A percentile compares a stretch with the other conserved stretches of the same genome.
Conservation (phyloP, 176 grass and related monocot species). For the Lolium multiflorum region DNA sequence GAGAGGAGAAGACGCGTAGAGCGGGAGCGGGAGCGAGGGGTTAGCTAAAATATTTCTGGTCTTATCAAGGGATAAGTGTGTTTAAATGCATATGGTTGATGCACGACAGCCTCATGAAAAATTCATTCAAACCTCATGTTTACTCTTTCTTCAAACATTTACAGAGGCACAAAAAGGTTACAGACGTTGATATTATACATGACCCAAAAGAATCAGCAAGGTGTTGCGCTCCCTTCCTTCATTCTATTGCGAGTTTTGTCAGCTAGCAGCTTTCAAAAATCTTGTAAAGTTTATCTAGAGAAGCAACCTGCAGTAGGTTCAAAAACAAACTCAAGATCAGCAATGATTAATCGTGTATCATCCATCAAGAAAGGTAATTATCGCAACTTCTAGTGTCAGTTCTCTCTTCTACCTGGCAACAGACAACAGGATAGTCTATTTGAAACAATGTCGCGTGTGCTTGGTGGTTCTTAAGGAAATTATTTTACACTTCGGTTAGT, state of each 20-base stretch:
- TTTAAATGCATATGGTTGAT: background rate
- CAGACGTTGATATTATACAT: background rate
- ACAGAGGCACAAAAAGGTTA: background rate
- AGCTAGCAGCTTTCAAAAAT: conserved; percentile 88
- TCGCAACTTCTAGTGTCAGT: background rate
- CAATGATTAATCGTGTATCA: background rate
- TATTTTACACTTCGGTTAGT: background rate
- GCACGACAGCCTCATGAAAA: background rate
- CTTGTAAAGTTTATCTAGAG: conserved; percentile 81
- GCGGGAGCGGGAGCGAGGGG: no score
- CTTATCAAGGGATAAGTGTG: background rate
- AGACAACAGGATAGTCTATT: background rate
- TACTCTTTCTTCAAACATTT: background rate
- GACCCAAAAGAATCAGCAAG: background rate
- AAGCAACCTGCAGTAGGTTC: conserved; percentile 66
- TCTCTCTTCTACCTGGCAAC: no score
- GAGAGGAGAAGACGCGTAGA: no score
- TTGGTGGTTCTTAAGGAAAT: background rate
- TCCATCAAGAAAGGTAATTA: background rate
- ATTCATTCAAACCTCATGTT: background rate
- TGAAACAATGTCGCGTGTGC: background rate
- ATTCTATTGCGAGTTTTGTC: no score
- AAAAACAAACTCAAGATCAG: conserved; percentile 31
- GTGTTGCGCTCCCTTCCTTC: background rate
- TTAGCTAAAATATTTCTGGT: no score